Evolutionary conservation across 176 grass and related monocot genomes (phyloP).

Genomic region (Carex scoparia): DNA sequence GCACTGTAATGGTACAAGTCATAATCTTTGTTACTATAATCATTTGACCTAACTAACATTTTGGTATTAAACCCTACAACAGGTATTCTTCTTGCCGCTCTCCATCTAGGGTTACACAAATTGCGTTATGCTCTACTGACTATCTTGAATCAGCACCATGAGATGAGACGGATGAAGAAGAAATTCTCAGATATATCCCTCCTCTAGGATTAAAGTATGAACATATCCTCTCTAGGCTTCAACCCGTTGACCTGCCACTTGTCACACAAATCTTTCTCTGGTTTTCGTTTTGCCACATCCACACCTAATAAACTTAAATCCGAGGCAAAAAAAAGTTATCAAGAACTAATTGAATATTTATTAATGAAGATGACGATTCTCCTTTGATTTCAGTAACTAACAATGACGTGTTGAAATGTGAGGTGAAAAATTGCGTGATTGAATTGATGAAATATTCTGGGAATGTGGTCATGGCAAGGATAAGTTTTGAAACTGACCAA

Average conservation of each 20-base stretch:
- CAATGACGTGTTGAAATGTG: slow-evolving; percentile 35
- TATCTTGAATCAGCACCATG: slow-evolving; percentile 82
- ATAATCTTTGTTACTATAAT: not conserved
- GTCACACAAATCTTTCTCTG: slow-evolving; percentile 53
- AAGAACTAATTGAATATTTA: slow-evolving; percentile 91
- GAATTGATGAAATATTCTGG: not conserved
- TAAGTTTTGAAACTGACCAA: too few relatives aligned
- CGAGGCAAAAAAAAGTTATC: slow-evolving; percentile 66
- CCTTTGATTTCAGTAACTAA: slow-evolving; percentile 47
- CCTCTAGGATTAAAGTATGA: slow-evolving; percentile 40
- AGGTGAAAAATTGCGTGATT: slow-evolving; percentile 48
- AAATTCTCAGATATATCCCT: slow-evolving; percentile 52
- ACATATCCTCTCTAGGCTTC: slow-evolving; percentile 61
- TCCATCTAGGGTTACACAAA: slow-evolving; percentile 41
- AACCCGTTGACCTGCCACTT: slow-evolving; percentile 36
- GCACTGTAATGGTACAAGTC: not conserved
- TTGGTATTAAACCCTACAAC: not conserved
- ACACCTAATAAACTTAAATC: slow-evolving; percentile 17
- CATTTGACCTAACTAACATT: not conserved
- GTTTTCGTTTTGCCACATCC: slow-evolving; percentile 56
- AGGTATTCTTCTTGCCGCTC: slow-evolving; percentile 49
- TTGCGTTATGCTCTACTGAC: slow-evolving; percentile 40
- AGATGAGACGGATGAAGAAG: slow-evolving; percentile 86
- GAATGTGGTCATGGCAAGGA: too few relatives aligned
- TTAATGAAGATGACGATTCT: slow-evolving; percentile 87